Evolutionary conservation across 768 basidiomycete genomes (phyloP), one percentile per base, ranked within the genome.

Genomic region (Xerocomellus amylosporus): DNA sequence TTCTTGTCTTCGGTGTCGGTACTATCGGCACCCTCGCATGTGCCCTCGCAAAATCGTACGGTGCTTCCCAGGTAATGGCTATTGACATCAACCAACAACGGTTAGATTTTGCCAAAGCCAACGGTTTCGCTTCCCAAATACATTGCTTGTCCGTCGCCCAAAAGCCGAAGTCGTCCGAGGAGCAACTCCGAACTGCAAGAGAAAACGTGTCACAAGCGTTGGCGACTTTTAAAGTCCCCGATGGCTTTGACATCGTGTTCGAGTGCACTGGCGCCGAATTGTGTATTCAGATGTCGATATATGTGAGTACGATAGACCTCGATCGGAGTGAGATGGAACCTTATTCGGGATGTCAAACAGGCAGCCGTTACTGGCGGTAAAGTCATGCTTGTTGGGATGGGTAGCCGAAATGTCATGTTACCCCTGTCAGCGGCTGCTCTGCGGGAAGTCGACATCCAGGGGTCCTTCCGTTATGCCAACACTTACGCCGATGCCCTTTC

Each of bases 311-410:
- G 34, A 47, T 53, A 28, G 53, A 47, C 58, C 59, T 59, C 52
- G 40, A 34, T 59, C 42, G 24, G 49, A 46, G 33, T 36, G 53
- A 48, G 15, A 36, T 53, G 30, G 40, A 38, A 33, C 22, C 65
- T 62, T 56, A 67, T 44, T 53, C 36, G 44, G 30, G n/a, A 36
- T 47, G 30, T 49, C 49, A 33, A 53, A 50, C 69, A 93, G 92
- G 83, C 86, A 63, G 92, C 94, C 15, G 77, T 80, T 48, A 77
- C 89, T 17, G 95, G 94, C 47, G 91, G 92, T 46, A 92, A 88
- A 67, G 91, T 97, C 52, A 86, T 93, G 79, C 88, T 93, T 64
- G 84, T 98, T 59, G 96, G 96, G 20, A 98, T 98, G 96, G 96
- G 96, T 61, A 84, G 92, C 15, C 82, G 87, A 54, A 88, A 86